Conservation (phyloP, 1,284 basidiomycete species). For the Neolentinus lepideus region DNA sequence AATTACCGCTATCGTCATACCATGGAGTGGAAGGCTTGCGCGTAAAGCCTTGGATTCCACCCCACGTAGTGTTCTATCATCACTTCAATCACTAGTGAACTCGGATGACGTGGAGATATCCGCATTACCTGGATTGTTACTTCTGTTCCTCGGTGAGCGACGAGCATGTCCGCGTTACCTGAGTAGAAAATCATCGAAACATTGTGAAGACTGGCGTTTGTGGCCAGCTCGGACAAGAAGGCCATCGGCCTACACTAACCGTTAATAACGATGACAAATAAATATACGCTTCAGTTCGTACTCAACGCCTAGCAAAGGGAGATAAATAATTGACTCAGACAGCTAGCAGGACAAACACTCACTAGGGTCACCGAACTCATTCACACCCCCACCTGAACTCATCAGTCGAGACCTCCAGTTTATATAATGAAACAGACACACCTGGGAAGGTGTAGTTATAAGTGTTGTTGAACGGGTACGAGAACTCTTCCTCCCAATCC, state of each 20-base stretch:
- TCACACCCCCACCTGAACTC: not conserved
- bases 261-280: not conserved
- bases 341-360: not conserved
- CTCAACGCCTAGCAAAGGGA: not conserved
- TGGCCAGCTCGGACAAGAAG: constrained; percentile 22
- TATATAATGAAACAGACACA: not conserved
- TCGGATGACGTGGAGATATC: not conserved
- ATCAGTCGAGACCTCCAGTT: not conserved
- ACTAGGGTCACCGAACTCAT: constrained; percentile 5
- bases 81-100: not conserved
- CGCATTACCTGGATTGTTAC: constrained; percentile 15
- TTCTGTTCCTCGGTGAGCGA: constrained; percentile 18
- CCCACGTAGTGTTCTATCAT: constrained; percentile 31
- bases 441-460: constrained; percentile 7
- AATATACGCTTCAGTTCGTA: not conserved
- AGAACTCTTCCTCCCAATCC: constrained; percentile 40
- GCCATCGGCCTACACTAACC: constrained; percentile 17
- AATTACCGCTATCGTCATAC: constrained; percentile 18
- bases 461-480: constrained; percentile 40
- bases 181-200: constrained; percentile 23
- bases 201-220: constrained; percentile 18
- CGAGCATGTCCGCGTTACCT: constrained; percentile 23
- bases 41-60: constrained; percentile 66
- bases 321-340: not conserved
- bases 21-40: constrained; percentile 57